These are phyloP conservation scores for Colletotrichum sp. DNA, from an alignment of 2,329 filamentous ascomycete genomes.

Conservation along the genomic window DNA sequence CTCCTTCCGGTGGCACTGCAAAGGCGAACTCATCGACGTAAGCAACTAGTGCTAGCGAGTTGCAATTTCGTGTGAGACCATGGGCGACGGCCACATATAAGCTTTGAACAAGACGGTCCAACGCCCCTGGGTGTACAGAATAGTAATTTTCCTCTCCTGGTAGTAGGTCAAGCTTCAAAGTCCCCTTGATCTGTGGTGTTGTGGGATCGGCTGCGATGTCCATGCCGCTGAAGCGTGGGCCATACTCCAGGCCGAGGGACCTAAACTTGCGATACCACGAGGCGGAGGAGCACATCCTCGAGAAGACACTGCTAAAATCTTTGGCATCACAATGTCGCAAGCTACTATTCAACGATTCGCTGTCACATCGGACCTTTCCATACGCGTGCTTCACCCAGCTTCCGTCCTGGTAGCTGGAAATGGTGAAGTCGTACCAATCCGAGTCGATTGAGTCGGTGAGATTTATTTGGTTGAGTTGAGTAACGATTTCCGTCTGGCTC, in stretches of 20 bases:
- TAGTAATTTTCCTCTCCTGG: background rate
- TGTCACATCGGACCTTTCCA: background rate
- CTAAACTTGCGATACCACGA: slow-evolving; percentile 11
- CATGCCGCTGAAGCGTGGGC: slow-evolving; percentile 3
- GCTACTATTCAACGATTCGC: background rate
- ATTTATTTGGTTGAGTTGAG: background rate
- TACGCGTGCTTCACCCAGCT: slow-evolving; percentile 1
- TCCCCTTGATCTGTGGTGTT: background rate
- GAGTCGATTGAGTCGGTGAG: background rate
- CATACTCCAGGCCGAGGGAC: background rate
- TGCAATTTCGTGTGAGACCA: background rate
- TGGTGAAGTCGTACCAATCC: slow-evolving; percentile 10
- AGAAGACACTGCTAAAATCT: background rate
- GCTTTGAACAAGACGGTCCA: slow-evolving; percentile 1
- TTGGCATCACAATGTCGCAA: background rate
- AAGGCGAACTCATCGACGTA: slow-evolving; percentile 8
- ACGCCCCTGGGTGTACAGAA: background rate
- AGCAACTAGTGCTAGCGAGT: background rate
- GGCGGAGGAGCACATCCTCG: background rate
- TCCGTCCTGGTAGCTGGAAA: background rate
- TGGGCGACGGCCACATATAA: background rate
- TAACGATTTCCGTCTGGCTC: slow-evolving; percentile 3
- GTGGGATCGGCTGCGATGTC: background rate
- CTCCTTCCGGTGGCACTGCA: background rate
- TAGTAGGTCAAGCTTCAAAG: background rate